A percentile compares a stretch with the other conserved stretches of the same genome.
Evolutionary conservation across 2,329 filamentous ascomycete genomes (phyloP).

Genomic region (Fusarium tricinctum): DNA sequence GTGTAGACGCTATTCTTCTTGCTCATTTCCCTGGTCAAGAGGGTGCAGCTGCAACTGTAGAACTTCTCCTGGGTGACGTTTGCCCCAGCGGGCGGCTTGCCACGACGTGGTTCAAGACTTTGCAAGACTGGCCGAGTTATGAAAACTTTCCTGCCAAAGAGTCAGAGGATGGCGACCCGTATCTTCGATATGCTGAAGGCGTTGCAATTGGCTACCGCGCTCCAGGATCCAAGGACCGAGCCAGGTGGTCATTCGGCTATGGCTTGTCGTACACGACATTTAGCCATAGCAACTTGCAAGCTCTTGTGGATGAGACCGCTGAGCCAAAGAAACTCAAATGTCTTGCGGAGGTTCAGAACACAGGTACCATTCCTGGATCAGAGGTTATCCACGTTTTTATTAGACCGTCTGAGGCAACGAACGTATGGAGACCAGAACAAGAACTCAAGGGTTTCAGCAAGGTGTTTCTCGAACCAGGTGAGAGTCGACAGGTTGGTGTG

Average conservation of each 20-base stretch:
- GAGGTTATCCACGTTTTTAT: constrained; percentile 34
- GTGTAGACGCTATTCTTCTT: constrained; percentile 27
- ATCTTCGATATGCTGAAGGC: constrained; percentile 27
- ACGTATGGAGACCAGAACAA: constrained; percentile 25
- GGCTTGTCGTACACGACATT: constrained; percentile 30
- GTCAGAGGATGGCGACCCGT: neutral
- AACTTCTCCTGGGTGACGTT: constrained; percentile 19
- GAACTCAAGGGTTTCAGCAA: constrained; percentile 37
- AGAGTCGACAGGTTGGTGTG: constrained; percentile 2
- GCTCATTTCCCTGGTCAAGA: constrained; percentile 38
- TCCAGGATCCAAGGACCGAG: neutral
- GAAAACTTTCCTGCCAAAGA: constrained; percentile 25
- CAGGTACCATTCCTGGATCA: constrained; percentile 11
- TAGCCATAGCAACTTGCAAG: constrained; percentile 14
- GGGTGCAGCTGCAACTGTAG: constrained; percentile 22
- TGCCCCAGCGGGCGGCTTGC: constrained; percentile 30
- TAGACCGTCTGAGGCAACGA: neutral
- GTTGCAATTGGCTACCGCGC: constrained; percentile 35
- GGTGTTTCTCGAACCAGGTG: neutral
- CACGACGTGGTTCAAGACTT: constrained; percentile 34
- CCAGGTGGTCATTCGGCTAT: constrained; percentile 28
- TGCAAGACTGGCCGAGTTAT: constrained; percentile 32
- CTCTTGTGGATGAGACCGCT: constrained; percentile 2
- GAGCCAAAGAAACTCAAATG: constrained; percentile 2
- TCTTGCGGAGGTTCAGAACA: constrained; percentile 9